These are phyloP conservation scores for Rhodocollybia butyracea DNA, from an alignment of 768 basidiomycete species.

Conservation along the genomic window DNA sequence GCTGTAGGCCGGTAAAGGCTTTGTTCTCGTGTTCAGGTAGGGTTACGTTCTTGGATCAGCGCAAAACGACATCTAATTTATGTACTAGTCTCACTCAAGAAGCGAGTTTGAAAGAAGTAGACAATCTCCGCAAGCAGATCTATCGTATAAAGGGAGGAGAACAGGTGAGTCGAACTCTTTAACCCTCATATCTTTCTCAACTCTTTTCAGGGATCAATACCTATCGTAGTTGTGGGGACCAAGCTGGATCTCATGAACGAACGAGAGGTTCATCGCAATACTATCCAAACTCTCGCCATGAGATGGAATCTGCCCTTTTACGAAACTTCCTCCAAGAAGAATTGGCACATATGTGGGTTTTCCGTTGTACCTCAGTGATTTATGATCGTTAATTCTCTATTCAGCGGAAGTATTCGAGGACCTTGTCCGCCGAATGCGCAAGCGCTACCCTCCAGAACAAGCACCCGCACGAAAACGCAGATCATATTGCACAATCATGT, in stretches of 20 bases:
- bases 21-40: conserved; percentile 81
- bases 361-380: neutral
- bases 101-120: conserved; percentile 75
- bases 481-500: conserved; percentile 33
- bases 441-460: conserved; percentile 50
- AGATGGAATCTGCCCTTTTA: conserved; percentile 76
- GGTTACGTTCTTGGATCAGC: conserved; percentile 6
- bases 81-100: conserved; percentile 70
- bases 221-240: conserved; percentile 85
- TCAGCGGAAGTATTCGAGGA: conserved; percentile 70
- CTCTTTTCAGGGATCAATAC: conserved; percentile 42
- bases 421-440: conserved; percentile 71
- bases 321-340: conserved; percentile 84
- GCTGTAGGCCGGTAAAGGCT: conserved; percentile 64
- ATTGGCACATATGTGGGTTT: conserved; percentile 61
- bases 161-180: conserved; percentile 30
- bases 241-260: conserved; percentile 80
- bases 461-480: conserved; percentile 31
- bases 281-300: conserved; percentile 60
- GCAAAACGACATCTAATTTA: conserved; percentile 5
- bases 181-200: neutral
- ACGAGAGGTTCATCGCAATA: conserved; percentile 66
- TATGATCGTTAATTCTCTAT: neutral
- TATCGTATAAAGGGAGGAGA: conserved; percentile 75
- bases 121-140: conserved; percentile 78